Evolutionary conservation across 257 asterid species (phyloP).

Genomic region (Nicotiana tomentosiformis): DNA sequence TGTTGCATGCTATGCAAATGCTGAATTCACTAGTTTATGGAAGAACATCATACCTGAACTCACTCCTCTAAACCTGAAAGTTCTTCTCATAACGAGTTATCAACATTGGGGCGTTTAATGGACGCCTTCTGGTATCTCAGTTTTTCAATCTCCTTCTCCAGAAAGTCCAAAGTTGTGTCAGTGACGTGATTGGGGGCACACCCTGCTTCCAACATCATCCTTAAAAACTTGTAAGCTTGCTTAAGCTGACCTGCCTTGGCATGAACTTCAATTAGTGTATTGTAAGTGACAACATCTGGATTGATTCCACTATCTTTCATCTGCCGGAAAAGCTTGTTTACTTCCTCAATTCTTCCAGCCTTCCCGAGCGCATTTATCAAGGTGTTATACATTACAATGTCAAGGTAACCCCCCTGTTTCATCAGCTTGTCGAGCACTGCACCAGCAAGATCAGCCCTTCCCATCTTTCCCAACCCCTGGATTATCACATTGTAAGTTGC

Average conservation of each 20-base stretch:
- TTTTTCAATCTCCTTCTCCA: conserved; percentile 71
- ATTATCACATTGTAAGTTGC: conserved; percentile 80
- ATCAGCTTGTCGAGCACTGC: conserved; percentile 65
- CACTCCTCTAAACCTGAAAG: neutral
- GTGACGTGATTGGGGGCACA: conserved; percentile 92
- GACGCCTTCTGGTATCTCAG: conserved; percentile 61
- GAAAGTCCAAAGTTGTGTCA: conserved; percentile 70
- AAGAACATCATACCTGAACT: conserved; percentile 7
- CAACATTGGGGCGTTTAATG: conserved; percentile 29
- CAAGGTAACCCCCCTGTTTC: conserved; percentile 86
- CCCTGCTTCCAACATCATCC: conserved; percentile 89
- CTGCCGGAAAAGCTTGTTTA: conserved; percentile 55
- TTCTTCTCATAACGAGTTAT: conserved; percentile 21
- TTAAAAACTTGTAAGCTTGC: conserved; percentile 74
- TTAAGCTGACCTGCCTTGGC: conserved; percentile 64
- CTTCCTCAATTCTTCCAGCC: conserved; percentile 70
- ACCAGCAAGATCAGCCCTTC: conserved; percentile 84
- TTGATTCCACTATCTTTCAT: conserved; percentile 74
- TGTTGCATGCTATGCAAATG: neutral
- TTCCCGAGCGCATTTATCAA: conserved; percentile 85
- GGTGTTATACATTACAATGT: conserved; percentile 89
- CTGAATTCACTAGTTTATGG: neutral
- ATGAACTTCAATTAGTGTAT: conserved; percentile 84
- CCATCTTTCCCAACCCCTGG: conserved; percentile 87
- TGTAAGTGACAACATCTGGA: conserved; percentile 86